phyloP scores from a whole-genome alignment of 2,329 filamentous ascomycete species.

The Aureobasidium sp. region DNA sequence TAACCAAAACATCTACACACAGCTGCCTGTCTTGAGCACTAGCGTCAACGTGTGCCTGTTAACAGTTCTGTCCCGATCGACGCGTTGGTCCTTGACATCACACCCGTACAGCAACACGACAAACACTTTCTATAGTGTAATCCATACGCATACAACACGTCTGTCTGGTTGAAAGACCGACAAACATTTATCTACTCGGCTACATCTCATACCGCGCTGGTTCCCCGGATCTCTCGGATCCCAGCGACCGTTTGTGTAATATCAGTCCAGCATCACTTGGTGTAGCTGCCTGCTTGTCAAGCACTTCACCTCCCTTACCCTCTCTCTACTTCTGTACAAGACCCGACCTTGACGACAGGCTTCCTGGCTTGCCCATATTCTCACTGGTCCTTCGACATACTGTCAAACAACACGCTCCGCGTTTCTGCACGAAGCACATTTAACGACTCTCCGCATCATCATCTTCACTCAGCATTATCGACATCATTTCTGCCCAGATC shows the following conservation, averaged over 20 bases:
- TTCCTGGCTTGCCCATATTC: conserved; percentile 1
- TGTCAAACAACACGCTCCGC: background rate
- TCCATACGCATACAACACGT: background rate
- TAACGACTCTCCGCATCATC: conserved; percentile 5
- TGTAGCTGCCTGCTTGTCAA: conserved; percentile 13
- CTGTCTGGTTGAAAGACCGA: conserved; percentile 11
- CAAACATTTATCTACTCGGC: conserved; percentile 8
- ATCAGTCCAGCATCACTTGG: conserved; percentile 3
- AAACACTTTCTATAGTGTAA: background rate
- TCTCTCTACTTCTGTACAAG: conserved; percentile 7
- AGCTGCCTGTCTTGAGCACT: conserved; percentile 5
- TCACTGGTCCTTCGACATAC: background rate
- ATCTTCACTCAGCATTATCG: background rate
- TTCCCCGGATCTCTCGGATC: background rate
- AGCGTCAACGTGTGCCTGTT: conserved; percentile 10
- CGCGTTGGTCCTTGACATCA: conserved; percentile 10
- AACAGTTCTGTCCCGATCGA: background rate
- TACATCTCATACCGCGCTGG: background rate
- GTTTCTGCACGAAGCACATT: background rate
- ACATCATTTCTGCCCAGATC: conserved; percentile 8
- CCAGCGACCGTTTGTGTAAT: conserved; percentile 8
- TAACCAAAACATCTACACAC: conserved; percentile 1
- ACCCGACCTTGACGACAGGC: background rate
- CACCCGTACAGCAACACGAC: conserved; percentile 5
- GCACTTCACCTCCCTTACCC: background rate